phyloP scores from a whole-genome alignment of 495 filamentous ascomycete genomes.

The Hypomontagnella monticulosa region DNA sequence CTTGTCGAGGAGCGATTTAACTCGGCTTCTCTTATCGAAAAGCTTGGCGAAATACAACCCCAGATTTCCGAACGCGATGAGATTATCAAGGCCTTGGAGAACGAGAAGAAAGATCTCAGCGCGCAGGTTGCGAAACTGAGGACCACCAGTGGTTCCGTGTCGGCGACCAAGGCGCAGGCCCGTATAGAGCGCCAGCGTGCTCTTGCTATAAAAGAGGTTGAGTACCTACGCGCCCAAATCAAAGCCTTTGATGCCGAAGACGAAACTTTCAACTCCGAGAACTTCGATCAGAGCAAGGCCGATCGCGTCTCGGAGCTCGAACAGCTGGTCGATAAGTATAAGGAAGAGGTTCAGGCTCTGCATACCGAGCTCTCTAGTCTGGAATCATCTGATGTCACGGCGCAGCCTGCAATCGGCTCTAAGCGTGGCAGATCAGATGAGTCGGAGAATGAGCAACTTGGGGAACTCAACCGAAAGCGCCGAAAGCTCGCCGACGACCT shows the following conservation, averaged over 20 bases:
- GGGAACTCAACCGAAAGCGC: slow-evolving; percentile 84
- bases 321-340: slow-evolving; percentile 85
- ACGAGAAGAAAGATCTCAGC: slow-evolving; percentile 67
- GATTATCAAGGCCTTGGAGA: slow-evolving; percentile 75
- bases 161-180: slow-evolving; percentile 70
- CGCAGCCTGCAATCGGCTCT: slow-evolving; percentile 52
- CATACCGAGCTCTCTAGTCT: slow-evolving; percentile 74
- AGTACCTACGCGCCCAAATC: slow-evolving; percentile 90
- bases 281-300: slow-evolving; percentile 77
- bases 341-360: slow-evolving; percentile 78
- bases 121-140: slow-evolving; percentile 77
- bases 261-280: slow-evolving; percentile 79
- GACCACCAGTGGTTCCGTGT: slow-evolving; percentile 57
- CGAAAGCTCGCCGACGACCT: slow-evolving; percentile 83
- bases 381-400: slow-evolving; percentile 53
- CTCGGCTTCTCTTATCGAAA: slow-evolving; percentile 78
- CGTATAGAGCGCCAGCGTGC: slow-evolving; percentile 81
- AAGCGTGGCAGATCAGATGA: slow-evolving; percentile 70
- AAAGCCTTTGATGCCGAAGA: slow-evolving; percentile 93
- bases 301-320: slow-evolving; percentile 85
- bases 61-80: slow-evolving; percentile 84
- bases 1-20: slow-evolving; percentile 83
- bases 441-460: slow-evolving; percentile 77
- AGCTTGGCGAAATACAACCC: slow-evolving; percentile 78
- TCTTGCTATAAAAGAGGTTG: slow-evolving; percentile 88